Evolutionary conservation across 1,284 basidiomycete genomes (phyloP).

Genomic region (Ceratobasidium sp.): DNA sequence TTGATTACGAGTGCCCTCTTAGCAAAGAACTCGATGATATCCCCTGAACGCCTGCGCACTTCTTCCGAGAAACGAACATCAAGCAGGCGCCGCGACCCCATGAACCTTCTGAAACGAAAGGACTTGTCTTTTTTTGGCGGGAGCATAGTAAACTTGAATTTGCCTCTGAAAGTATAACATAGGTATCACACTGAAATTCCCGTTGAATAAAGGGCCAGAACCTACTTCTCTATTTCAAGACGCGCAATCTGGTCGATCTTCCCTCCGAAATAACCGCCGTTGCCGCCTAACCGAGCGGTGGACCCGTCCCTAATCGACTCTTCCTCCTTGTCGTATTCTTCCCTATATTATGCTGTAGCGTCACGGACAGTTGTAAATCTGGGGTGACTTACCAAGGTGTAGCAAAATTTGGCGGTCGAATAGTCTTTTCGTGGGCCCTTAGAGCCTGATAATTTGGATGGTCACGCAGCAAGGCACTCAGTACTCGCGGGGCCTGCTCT

Average conservation of each 20-base stretch:
- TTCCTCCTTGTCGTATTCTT: slow-evolving; percentile 34
- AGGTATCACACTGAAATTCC: neutral
- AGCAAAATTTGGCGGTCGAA: neutral
- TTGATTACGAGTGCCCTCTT: slow-evolving; percentile 38
- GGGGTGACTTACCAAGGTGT: slow-evolving; percentile 15
- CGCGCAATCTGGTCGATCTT: slow-evolving; percentile 32
- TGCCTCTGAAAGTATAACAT: neutral
- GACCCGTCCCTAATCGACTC: slow-evolving; percentile 23
- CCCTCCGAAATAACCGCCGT: slow-evolving; percentile 26
- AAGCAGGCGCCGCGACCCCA: slow-evolving; percentile 40
- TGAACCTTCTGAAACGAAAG: slow-evolving; percentile 40
- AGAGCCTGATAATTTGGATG: neutral
- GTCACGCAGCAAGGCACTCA: slow-evolving; percentile 2
- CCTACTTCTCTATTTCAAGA: slow-evolving; percentile 7
- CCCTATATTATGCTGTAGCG: slow-evolving; percentile 3
- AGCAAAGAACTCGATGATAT: slow-evolving; percentile 8
- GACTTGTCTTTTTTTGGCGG: slow-evolving; percentile 36
- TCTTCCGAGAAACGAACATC: slow-evolving; percentile 41
- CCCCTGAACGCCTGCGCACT: neutral
- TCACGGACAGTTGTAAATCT: neutral
- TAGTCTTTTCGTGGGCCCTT: neutral
- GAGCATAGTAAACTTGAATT: slow-evolving; percentile 28
- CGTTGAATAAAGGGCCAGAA: neutral
- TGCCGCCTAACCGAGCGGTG: neutral
- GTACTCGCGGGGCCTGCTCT: slow-evolving; percentile 24